Percentiles rank a stretch among this genome's conserved stretches.
Evolutionary conservation across 2,329 filamentous ascomycete species (phyloP).

Genomic region (Aspergillus sp.): DNA sequence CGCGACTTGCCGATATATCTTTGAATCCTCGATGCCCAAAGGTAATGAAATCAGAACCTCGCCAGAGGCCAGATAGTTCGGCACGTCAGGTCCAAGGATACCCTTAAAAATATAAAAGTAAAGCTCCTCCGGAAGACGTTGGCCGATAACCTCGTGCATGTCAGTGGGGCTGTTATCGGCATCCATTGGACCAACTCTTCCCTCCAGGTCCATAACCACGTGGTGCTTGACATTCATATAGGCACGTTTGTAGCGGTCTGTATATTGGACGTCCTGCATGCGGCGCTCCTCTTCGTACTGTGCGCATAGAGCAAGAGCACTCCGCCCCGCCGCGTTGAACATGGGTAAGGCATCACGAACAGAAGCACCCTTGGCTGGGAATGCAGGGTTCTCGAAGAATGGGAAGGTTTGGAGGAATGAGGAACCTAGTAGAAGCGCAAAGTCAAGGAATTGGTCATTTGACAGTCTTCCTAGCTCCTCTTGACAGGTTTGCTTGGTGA

Average conservation of each 20-base stretch:
- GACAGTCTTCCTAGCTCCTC: constrained; percentile 62
- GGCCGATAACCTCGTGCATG: constrained; percentile 85
- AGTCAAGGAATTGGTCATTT: constrained; percentile 78
- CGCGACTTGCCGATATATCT: constrained; percentile 78
- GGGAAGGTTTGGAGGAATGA: constrained; percentile 79
- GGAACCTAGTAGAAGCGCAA: constrained; percentile 78
- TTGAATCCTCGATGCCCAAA: constrained; percentile 75
- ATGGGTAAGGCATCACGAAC: constrained; percentile 77
- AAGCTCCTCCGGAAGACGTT: constrained; percentile 83
- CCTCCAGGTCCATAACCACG: constrained; percentile 74
- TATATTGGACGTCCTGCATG: constrained; percentile 70
- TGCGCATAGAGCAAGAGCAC: constrained; percentile 70
- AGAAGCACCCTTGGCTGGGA: constrained; percentile 55
- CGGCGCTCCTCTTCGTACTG: constrained; percentile 78
- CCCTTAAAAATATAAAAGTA: constrained; percentile 87
- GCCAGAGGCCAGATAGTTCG: constrained; percentile 78
- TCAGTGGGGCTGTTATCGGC: constrained; percentile 74
- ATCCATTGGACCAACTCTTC: constrained; percentile 73
- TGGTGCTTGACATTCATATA: constrained; percentile 85
- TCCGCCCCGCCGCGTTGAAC: constrained; percentile 64
- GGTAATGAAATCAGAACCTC: constrained; percentile 80
- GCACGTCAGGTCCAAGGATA: constrained; percentile 73
- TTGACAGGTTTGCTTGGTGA: constrained; percentile 68
- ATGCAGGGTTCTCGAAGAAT: constrained; percentile 65
- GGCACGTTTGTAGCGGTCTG: constrained; percentile 83